Base-by-base conservation (phyloP, 345 rosid genomes). In the Salix exigua region DNA sequence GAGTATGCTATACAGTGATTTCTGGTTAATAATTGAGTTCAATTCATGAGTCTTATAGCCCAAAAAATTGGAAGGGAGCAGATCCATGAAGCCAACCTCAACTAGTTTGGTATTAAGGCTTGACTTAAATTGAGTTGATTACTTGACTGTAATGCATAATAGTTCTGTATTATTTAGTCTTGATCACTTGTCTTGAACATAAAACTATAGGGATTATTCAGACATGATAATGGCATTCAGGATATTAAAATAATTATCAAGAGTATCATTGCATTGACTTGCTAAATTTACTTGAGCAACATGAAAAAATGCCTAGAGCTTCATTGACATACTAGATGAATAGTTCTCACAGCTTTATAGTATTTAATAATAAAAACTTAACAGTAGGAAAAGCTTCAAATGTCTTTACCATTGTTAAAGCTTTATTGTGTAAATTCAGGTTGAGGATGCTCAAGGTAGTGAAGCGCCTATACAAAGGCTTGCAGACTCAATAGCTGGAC, bases 381-480 rank as follows among this genome's bases (percentile, higher is more conserved):
- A 58, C 69, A 25, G 53, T 9, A 7, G 66, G 18, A 19, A 71
- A 70, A 53, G 35, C 28, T 23, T 51, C 4, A 16, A 48, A 44
- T 10, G 5, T 42, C 55, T 69, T 44, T 70, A 6, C 38, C 17
- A 21, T 13, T 26, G 16, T 35, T 31, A 21, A 6, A 68, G 25
- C 33, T 51, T 73, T 66, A 35, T 79, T 73, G n/a, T 83, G 67
- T 26, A 75, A 77, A 19, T 84, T 80, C 83, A 93, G 99, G 97
- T 93, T 82, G 96, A 95, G 87, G 97, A 91, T 78, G 98, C 99
- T 75, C 97, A 95, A 85, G 97, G 97, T 61, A 88, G 80, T 85
- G 98, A 92, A 85, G 99, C 98, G 51, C 98, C 99, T 75, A 88
- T 93, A 74, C 98, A 95, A 81, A 86, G 98, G 82, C 90, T 95